Base-by-base conservation (phyloP, 306 rosid genomes). In the Corylus heterophylla region DNA sequence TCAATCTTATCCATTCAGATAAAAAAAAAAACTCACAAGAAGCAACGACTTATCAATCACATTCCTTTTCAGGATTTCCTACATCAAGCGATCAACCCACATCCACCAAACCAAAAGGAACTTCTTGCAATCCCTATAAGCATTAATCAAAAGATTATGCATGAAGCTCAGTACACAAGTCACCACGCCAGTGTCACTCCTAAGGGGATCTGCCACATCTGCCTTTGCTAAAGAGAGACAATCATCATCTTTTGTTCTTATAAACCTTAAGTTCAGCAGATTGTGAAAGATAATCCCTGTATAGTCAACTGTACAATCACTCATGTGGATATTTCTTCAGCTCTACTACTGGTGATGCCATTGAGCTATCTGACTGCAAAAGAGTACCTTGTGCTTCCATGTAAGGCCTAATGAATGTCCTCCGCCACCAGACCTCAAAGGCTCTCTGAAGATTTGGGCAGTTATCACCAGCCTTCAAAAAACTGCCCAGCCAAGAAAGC, bases 371-470 rank as follows among this genome's bases (percentile, higher is more conserved):
- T 73, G 86, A 69, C 82, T 82, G 81, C 35, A 69, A 71, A 51
- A 79, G 77, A 80, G 74, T 87, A 50, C 86, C 89, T 78, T 92
- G 91, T 39, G 81, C 83, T 63, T 90, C 96, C 37, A 79, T 76
- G 42, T 87, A 86, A 3, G 94, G 97, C 76, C 94, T 86, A 63
- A 92, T 83, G 73, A 94, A 94, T 67, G 98, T 92, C 67, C 98
- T 87, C 42, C 98, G 83, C 98, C 98, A 92, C 98, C 98, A 94
- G 6, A 94, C 98, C 79, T 94, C 98, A 13, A 94, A 94, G 44
- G 98, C 97, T 82, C 88, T 88, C 80, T 90, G 94, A 85, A 94
- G 98, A 79, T 94, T 94, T 2, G 97, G 98, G 83, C 97, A 94
- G 68, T 86, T 90, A 78, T 94, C 98, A 44, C 98, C 97, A 12